Percentiles rank a stretch among this genome's conserved stretches.
Conservation (phyloP, 306 rosid genomes). For the Vigna unguiculata region DNA sequence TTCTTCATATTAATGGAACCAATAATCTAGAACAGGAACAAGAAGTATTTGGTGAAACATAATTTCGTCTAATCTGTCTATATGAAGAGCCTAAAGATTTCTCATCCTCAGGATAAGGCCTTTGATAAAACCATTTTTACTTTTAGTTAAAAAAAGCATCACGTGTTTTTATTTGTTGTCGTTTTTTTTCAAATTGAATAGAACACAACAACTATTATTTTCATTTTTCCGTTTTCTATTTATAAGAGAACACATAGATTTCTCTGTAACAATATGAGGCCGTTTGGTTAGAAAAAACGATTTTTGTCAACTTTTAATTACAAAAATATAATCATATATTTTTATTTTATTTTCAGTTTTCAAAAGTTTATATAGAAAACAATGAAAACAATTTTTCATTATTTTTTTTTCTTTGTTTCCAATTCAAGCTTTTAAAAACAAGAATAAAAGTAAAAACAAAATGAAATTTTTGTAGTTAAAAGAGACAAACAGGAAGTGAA, state of each 20-base stretch:
- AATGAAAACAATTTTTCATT: background rate
- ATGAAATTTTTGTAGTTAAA: background rate
- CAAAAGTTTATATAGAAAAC: background rate
- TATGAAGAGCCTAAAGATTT: slow-evolving; percentile 20
- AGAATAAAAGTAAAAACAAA: background rate
- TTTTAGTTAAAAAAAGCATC: background rate
- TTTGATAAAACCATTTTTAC: background rate
- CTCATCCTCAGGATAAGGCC: background rate
- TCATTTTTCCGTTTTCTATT: no score
- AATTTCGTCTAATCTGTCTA: background rate
- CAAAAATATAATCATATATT: background rate
- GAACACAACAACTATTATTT: no score
- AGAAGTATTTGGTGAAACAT: slow-evolving; percentile 2
- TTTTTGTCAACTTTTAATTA: no score
- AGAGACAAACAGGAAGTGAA: background rate
- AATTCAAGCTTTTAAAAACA: background rate
- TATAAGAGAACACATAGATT: no score
- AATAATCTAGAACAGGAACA: background rate
- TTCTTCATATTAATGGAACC: background rate
- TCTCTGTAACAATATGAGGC: no score
- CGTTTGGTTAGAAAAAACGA: no score
- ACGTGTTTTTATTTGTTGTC: no score
- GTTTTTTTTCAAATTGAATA: no score
- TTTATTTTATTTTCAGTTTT: background rate
- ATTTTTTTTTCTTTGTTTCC: background rate